A percentile compares a stretch with the other conserved stretches of the same genome.
These are phyloP conservation scores for Caryopteris hybrid DNA, from an alignment of 305 asterid species.

Conservation along the genomic window DNA sequence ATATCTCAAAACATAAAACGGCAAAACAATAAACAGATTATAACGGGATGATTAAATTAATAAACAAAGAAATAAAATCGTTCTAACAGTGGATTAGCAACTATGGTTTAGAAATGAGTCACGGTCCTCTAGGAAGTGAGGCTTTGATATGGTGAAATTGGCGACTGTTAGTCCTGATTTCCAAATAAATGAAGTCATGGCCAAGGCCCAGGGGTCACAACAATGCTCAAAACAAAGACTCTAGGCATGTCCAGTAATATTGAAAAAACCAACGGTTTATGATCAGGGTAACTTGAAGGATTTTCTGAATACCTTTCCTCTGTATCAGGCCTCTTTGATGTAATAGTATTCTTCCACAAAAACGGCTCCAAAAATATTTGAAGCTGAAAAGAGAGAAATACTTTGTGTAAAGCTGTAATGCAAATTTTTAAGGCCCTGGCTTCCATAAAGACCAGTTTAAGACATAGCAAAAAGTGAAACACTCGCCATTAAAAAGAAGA, in stretches of 20 bases:
- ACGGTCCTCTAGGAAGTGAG: not conserved
- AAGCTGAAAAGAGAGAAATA: conserved; percentile 45
- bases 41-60: not conserved
- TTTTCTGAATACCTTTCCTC: conserved; percentile 58
- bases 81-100: not conserved
- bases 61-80: not conserved
- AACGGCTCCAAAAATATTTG: conserved; percentile 77
- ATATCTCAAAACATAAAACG: not conserved
- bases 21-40: not conserved
- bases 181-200: not conserved
- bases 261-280: not conserved
- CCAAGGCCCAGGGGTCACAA: not conserved
- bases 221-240: not conserved
- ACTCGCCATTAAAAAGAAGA: not conserved
- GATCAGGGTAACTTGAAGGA: conserved; percentile 11
- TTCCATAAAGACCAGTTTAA: conserved; percentile 1
- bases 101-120: not conserved
- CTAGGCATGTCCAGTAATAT: not conserved
- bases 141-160: no score
- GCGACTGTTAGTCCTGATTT: not conserved
- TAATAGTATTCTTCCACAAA: conserved; percentile 60
- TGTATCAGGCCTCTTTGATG: conserved; percentile 29
- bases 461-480: not conserved
- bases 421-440: not conserved
- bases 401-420: not conserved